Conservation (phyloP, 1,284 basidiomycete genomes). For the Melampsora larici-populina region DNA sequence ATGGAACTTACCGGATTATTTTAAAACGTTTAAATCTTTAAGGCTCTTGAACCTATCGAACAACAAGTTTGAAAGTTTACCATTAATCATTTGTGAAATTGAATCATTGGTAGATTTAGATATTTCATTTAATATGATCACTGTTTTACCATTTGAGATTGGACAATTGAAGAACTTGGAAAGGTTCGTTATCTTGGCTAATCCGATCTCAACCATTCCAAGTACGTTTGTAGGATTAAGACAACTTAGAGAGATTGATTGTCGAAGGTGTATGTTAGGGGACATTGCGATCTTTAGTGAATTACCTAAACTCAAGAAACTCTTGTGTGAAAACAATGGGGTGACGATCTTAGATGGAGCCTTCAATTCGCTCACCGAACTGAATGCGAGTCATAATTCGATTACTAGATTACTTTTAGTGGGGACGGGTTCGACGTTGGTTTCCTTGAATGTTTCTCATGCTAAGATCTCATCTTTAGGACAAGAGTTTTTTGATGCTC, state of each 20-base stretch:
- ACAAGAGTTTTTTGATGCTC: conserved; percentile 66
- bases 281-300: conserved; percentile 69
- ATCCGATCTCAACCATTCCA: conserved; percentile 76
- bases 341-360: conserved; percentile 68
- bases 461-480: conserved; percentile 84
- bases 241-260: conserved; percentile 71
- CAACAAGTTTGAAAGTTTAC: conserved; percentile 86
- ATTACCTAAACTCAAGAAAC: conserved; percentile 66
- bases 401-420: conserved; percentile 59
- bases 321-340: conserved; percentile 76
- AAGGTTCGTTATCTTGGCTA: conserved; percentile 79
- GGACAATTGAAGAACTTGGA: conserved; percentile 69
- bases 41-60: conserved; percentile 90
- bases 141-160: conserved; percentile 74
- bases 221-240: conserved; percentile 64
- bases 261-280: conserved; percentile 73
- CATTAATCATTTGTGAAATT: conserved; percentile 72
- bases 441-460: conserved; percentile 79
- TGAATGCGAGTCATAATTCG: conserved; percentile 73
- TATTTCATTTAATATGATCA: conserved; percentile 89
- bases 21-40: conserved; percentile 69
- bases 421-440: conserved; percentile 59
- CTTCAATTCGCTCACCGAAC: conserved; percentile 57
- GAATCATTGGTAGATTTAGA: conserved; percentile 76
- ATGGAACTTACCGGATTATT: conserved; percentile 78